phyloP scores from a whole-genome alignment of 352 stramenopile species.

The Phytophthora melonis region DNA sequence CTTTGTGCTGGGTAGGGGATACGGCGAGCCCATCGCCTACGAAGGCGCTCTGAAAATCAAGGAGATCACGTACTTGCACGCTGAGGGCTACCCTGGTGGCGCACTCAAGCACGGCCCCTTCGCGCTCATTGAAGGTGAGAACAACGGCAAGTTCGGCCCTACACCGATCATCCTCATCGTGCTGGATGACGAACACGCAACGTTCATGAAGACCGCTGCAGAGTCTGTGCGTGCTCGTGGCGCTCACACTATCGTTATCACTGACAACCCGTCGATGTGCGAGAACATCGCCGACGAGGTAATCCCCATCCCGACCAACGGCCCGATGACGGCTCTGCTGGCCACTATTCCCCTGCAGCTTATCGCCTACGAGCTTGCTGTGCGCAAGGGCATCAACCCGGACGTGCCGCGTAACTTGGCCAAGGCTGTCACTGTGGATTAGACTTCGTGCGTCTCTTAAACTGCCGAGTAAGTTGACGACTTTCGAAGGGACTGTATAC shows the following conservation, averaged over 20 bases:
- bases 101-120: conserved; percentile 99
- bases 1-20: conserved; percentile 96
- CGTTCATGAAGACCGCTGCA: conserved; percentile 95
- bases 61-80: conserved; percentile 99
- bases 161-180: conserved; percentile 98
- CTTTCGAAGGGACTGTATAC: conserved; percentile 22
- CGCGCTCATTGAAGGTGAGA: conserved; percentile 96
- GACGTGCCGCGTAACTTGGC: conserved; percentile 98
- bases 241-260: conserved; percentile 98
- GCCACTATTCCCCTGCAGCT: conserved; percentile 97
- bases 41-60: conserved; percentile 99
- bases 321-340: conserved; percentile 96
- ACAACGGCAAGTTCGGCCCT: conserved; percentile 94
- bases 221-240: conserved; percentile 97
- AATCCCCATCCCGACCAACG: conserved; percentile 97
- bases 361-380: conserved; percentile 98
- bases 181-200: conserved; percentile 97
- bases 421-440: conserved; percentile 99
- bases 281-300: conserved; percentile 94
- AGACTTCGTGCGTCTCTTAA: conserved; percentile 44
- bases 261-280: conserved; percentile 95
- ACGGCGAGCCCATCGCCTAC: conserved; percentile 94
- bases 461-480: conserved; percentile 15
- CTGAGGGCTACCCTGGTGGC: conserved; percentile 97
- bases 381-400: conserved; percentile 97